Evolutionary conservation across 768 basidiomycete genomes (phyloP).

Genomic region (Collybia nuda): DNA sequence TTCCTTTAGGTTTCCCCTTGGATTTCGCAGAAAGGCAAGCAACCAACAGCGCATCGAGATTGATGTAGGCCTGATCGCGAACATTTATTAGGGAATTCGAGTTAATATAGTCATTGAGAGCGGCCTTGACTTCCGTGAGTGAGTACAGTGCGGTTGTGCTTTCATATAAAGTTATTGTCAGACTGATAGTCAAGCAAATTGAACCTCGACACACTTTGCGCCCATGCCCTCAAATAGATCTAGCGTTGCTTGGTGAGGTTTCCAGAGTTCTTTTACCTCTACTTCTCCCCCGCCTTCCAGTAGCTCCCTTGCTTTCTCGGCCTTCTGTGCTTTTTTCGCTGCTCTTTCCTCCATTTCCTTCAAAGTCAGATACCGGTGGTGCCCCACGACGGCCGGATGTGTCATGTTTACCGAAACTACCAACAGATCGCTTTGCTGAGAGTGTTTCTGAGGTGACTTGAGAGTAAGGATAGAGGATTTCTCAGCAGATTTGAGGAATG

Average conservation of each 20-base stretch:
- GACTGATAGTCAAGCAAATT: background rate
- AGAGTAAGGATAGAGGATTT: constrained; percentile 72
- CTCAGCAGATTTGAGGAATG: constrained; percentile 77
- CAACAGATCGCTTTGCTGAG: constrained; percentile 50
- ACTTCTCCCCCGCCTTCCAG: constrained; percentile 47
- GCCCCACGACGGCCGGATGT: constrained; percentile 57
- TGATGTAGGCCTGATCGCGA: constrained; percentile 66
- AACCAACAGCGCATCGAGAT: constrained; percentile 53
- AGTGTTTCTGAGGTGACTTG: constrained; percentile 59
- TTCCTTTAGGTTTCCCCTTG: constrained; percentile 29
- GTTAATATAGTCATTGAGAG: constrained; percentile 64
- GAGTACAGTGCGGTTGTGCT: constrained; percentile 59
- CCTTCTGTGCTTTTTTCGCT: constrained; percentile 53
- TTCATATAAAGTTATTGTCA: constrained; percentile 1
- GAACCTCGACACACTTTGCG: constrained; percentile 48
- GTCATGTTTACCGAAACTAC: constrained; percentile 51
- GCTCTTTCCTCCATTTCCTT: constrained; percentile 65
- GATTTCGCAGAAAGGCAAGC: constrained; percentile 35
- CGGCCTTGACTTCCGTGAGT: constrained; percentile 50
- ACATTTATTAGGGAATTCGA: constrained; percentile 63
- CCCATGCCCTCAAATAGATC: constrained; percentile 65
- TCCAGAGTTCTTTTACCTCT: constrained; percentile 71
- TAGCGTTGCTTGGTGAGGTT: constrained; percentile 58
- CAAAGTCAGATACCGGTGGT: constrained; percentile 56
- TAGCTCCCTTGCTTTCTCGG: constrained; percentile 44